Evolutionary conservation across 2,329 filamentous ascomycete species (phyloP).

Genomic region (Lasiodiplodia citricola): DNA sequence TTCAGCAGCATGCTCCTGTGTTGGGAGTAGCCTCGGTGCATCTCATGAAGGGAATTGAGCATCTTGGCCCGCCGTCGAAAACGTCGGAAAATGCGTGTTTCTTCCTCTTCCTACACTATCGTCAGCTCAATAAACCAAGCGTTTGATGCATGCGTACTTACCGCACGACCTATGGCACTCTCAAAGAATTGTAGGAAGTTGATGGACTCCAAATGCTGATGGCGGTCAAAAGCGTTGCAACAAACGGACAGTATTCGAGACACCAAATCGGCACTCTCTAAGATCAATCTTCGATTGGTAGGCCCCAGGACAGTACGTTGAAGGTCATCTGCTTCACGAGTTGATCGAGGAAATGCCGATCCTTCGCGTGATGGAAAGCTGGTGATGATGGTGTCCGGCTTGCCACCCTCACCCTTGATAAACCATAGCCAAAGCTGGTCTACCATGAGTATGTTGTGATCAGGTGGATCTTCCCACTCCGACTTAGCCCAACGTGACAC

Average conservation of each 20-base stretch:
- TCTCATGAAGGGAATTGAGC: conserved; percentile 1
- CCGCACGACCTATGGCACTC: conserved; percentile 54
- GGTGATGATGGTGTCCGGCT: conserved; percentile 13
- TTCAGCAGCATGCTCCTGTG: conserved; percentile 54
- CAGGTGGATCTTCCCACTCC: conserved; percentile 32
- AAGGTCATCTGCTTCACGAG: conserved; percentile 25
- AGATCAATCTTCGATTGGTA: conserved; percentile 14
- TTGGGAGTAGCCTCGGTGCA: neutral
- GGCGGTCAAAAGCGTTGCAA: conserved; percentile 65
- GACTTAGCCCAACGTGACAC: conserved; percentile 12
- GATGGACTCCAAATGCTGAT: conserved; percentile 51
- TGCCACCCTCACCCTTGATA: conserved; percentile 43
- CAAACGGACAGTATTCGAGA: conserved; percentile 36
- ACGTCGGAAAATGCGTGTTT: conserved; percentile 64
- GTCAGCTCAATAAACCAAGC: neutral
- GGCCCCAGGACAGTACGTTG: conserved; percentile 20
- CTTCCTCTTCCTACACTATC: conserved; percentile 32
- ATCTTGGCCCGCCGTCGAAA: conserved; percentile 2
- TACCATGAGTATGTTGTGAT: conserved; percentile 70
- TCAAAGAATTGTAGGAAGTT: conserved; percentile 67
- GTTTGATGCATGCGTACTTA: conserved; percentile 48
- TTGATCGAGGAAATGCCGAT: neutral
- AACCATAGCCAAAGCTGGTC: conserved; percentile 73
- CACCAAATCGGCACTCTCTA: conserved; percentile 25
- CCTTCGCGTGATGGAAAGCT: conserved; percentile 21